Evolutionary conservation across 768 basidiomycete genomes (phyloP).

Genomic region (Boletus coccyginus): DNA sequence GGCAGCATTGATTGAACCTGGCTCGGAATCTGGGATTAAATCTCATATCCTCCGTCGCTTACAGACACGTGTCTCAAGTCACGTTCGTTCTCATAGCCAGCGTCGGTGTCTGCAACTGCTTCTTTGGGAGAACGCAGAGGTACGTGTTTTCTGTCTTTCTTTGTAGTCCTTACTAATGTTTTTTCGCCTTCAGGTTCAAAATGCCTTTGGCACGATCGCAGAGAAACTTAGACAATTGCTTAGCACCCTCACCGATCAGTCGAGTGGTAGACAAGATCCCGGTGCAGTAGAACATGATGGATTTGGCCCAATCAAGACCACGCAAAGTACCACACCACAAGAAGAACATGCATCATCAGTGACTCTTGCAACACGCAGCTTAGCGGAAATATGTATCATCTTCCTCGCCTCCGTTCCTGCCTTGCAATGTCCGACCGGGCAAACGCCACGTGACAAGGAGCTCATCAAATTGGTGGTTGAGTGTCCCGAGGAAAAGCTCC

Average conservation of each 20-base stretch:
- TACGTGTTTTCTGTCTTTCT: conserved; percentile 34
- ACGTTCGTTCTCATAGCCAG: conserved; percentile 8
- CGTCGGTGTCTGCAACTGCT: conserved; percentile 48
- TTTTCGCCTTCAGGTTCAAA: conserved; percentile 47
- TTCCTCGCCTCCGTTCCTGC: conserved; percentile 64
- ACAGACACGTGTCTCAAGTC: conserved; percentile 11
- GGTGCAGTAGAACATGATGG: conserved; percentile 51
- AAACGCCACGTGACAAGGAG: conserved; percentile 61
- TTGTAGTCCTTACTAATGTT: neutral
- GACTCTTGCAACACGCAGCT: conserved; percentile 29
- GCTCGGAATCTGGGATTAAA: conserved; percentile 58
- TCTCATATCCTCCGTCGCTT: conserved; percentile 45
- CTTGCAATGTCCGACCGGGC: conserved; percentile 55
- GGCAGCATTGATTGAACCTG: conserved; percentile 49
- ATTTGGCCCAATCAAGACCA: conserved; percentile 52
- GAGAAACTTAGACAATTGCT: conserved; percentile 42
- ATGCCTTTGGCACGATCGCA: conserved; percentile 35
- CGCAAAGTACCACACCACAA: conserved; percentile 30
- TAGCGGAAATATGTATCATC: conserved; percentile 52
- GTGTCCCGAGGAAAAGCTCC: conserved; percentile 52
- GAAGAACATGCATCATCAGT: conserved; percentile 30
- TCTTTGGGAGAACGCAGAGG: conserved; percentile 70
- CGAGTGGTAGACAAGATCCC: conserved; percentile 13
- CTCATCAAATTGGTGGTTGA: conserved; percentile 51
- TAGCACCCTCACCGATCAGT: conserved; percentile 28